phyloP scores from a whole-genome alignment of 768 basidiomycete species.

The Termitomyces sp. region DNA sequence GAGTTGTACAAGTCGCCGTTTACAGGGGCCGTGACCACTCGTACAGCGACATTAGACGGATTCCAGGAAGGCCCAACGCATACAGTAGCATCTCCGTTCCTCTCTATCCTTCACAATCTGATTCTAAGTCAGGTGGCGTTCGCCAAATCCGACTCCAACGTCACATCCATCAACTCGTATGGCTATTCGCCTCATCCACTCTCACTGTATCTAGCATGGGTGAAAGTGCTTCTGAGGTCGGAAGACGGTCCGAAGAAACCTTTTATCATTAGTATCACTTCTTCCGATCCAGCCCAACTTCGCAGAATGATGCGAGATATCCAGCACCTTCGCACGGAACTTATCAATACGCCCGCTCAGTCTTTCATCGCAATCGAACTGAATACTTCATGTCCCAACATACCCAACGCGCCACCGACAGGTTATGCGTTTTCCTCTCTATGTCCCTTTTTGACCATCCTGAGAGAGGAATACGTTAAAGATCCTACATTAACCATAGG shows the following conservation, averaged over 20 bases:
- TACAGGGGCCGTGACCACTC: slow-evolving; percentile 78
- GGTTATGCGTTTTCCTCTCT: slow-evolving; percentile 57
- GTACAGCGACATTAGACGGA: slow-evolving; percentile 68
- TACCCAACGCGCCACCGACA: slow-evolving; percentile 53
- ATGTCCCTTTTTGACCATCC: slow-evolving; percentile 45
- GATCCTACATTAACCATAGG: slow-evolving; percentile 63
- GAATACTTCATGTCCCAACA: slow-evolving; percentile 85
- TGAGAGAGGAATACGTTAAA: slow-evolving; percentile 41
- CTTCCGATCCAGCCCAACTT: slow-evolving; percentile 48
- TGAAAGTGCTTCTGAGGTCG: slow-evolving; percentile 40
- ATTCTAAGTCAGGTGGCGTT: slow-evolving; percentile 51
- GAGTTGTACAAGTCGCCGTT: slow-evolving; percentile 59
- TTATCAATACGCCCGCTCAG: slow-evolving; percentile 19
- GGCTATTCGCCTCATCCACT: slow-evolving; percentile 83
- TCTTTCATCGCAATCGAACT: slow-evolving; percentile 66
- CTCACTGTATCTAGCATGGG: slow-evolving; percentile 58
- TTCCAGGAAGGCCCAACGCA: slow-evolving; percentile 63
- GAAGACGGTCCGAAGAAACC: slow-evolving; percentile 31
- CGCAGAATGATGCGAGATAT: slow-evolving; percentile 52
- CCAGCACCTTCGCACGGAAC: slow-evolving; percentile 47
- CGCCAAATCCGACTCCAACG: slow-evolving; percentile 30
- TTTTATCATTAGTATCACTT: slow-evolving; percentile 77
- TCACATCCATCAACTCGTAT: slow-evolving; percentile 77
- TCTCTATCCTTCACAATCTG: neutral
- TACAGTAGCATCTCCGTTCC: slow-evolving; percentile 38